Evolutionary conservation across 345 rosid genomes (phyloP).

Genomic region (Euphorbia tirucalli): DNA sequence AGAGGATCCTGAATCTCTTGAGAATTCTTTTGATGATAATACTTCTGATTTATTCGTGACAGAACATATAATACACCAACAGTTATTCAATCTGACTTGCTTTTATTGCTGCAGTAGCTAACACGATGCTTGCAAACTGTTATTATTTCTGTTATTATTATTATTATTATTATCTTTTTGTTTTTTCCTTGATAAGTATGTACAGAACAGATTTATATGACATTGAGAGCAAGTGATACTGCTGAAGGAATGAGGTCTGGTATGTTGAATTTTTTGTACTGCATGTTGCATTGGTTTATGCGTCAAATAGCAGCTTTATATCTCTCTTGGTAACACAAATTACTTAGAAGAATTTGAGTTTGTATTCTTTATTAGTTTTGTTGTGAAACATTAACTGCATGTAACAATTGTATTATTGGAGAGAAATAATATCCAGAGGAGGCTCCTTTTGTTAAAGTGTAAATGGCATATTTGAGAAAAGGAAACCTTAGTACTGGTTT

Average conservation of each 20-base stretch:
- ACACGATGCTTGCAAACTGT: too few relatives aligned
- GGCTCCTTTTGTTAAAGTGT: neutral
- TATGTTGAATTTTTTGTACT: neutral
- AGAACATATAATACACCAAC: too few relatives aligned
- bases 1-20: too few relatives aligned
- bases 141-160: neutral
- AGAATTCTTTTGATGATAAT: too few relatives aligned
- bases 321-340: neutral
- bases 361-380: neutral
- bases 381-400: neutral
- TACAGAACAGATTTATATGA: conserved; percentile 18
- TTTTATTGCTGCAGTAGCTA: too few relatives aligned
- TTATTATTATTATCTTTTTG: neutral
- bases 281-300: neutral
- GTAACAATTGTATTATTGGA: neutral
- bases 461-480: neutral
- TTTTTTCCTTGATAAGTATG: conserved; percentile 34
- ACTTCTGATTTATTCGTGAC: too few relatives aligned
- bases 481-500: neutral
- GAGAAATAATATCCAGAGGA: conserved; percentile 4
- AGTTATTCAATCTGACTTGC: too few relatives aligned
- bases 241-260: neutral
- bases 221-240: conserved; percentile 11
- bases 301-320: neutral
- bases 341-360: neutral